Base-by-base conservation (phyloP, 139 green algal genomes). In the Edaphochlamys debaryana region DNA sequence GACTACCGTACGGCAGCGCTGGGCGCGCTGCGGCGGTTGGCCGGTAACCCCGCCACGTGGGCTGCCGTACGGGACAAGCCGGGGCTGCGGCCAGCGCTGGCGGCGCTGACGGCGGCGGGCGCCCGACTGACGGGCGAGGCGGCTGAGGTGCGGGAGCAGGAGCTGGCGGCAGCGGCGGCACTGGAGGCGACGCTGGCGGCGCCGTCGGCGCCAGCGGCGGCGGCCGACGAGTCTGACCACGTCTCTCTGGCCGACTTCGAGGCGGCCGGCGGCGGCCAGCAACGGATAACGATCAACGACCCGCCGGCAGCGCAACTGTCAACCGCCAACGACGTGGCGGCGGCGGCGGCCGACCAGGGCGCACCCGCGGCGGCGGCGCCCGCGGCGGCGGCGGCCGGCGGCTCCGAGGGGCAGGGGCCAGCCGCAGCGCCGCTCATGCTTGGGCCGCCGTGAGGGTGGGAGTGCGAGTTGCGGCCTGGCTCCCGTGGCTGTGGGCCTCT, bases 1-100 rank as follows among this genome's bases (percentile, higher is more conserved):
- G 91, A 91, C 63, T 45, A 92, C 52, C 85, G 92, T 0, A 58
- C 83, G 22, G 91, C 85, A 25, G 85, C 89, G 2, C 36, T 94
- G 69, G 69, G 66, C 32, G 69, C 89, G 68, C 67, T 89, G 50
- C 37, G 85, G 40, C 67, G 92, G 81, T 54, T 95, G 42, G 80
- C 82, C 17, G 58, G 42, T 0, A 38, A 89, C 32, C 58, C 82
- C 32, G 52, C 75, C 32, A 87, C 77, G 27, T 88, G 86, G 88
- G 48, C 62, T 22, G 64, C 9, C 34, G 75, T 93, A 25, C 40
- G 56, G 25, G 64, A 72, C 6, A 32, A 75, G 23, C 50, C 80
- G 17, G 54, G 38, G 32, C 82, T 91, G 54, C 54, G 40, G 66
- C 19, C 50, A 42, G 66, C 62, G 37, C 73, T 94, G 67, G 79